Conservation (phyloP, 352 stramenopile genomes). For the Pythium volutum region DNA sequence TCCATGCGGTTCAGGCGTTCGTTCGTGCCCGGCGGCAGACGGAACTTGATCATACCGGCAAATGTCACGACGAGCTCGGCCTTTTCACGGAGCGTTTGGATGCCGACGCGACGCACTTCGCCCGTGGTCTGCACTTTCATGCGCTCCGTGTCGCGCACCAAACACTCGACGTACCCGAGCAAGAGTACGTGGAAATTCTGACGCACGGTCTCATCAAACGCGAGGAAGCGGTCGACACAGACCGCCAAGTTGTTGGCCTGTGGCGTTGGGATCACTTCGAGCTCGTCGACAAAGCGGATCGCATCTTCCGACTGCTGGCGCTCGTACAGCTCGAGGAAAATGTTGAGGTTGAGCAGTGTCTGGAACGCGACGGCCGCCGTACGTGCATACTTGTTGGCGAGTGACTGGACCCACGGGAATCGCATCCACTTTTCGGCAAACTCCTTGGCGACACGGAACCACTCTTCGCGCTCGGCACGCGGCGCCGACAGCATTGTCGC, state of each 20-base stretch:
- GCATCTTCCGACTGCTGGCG: conserved; percentile 80
- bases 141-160: conserved; percentile 78
- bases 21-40: conserved; percentile 73
- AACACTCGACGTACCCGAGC: conserved; percentile 85
- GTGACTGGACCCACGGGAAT: conserved; percentile 74
- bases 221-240: conserved; percentile 81
- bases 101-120: conserved; percentile 42
- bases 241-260: conserved; percentile 53
- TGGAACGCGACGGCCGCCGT: conserved; percentile 76
- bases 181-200: conserved; percentile 85
- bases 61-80: conserved; percentile 85
- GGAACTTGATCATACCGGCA: conserved; percentile 88
- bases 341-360: conserved; percentile 82
- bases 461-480: conserved; percentile 65
- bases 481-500: conserved; percentile 56
- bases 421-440: conserved; percentile 88
- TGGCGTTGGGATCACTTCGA: conserved; percentile 68
- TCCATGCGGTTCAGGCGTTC: conserved; percentile 86
- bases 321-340: conserved; percentile 84
- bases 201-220: conserved; percentile 75
- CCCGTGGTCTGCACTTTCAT: conserved; percentile 66
- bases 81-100: conserved; percentile 63
- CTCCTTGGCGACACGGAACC: conserved; percentile 78
- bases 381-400: conserved; percentile 72
- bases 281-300: conserved; percentile 80